Conservation (phyloP, 805 yeast species). For the Cyberlindnera mycetangii region DNA sequence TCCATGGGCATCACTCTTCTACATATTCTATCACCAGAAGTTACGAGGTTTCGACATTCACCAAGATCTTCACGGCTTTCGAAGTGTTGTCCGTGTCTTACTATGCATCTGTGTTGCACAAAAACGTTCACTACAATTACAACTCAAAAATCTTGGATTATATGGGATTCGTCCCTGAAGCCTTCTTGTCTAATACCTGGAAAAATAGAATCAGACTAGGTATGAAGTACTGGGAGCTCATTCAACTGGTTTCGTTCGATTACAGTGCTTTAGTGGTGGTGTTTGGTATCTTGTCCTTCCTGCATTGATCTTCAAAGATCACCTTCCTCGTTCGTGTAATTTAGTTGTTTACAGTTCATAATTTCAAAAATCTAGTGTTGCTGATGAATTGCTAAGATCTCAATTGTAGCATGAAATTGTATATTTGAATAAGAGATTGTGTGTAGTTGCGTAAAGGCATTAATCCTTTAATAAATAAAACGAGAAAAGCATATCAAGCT, state of each 20-base stretch:
- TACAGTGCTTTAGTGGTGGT: conserved; percentile 20
- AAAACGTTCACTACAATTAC: conserved; percentile 24
- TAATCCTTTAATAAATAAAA: not conserved
- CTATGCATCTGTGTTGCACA: conserved; percentile 17
- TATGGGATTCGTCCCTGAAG: conserved; percentile 23
- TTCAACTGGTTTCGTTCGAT: conserved; percentile 25
- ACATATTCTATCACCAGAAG: conserved; percentile 11
- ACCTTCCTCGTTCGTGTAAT: not conserved
- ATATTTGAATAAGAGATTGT: too few relatives aligned
- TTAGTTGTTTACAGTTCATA: not conserved
- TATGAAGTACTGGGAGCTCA: conserved; percentile 26
- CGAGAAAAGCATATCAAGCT: not conserved
- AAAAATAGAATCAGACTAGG: conserved; percentile 22
- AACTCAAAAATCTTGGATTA: conserved; percentile 23
- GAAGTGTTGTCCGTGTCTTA: conserved; percentile 22
- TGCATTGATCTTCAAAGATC: conserved; percentile 8
- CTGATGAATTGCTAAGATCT: too few relatives aligned
- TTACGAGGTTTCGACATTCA: conserved; percentile 12
- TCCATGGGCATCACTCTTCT: conserved; percentile 14
- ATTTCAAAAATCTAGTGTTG: too few relatives aligned
- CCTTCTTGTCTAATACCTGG: conserved; percentile 16
- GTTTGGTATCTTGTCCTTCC: conserved; percentile 22
- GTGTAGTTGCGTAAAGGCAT: not conserved
- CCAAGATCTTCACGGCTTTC: conserved; percentile 18
- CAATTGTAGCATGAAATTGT: too few relatives aligned